Base-by-base conservation (phyloP, 2,329 filamentous ascomycete genomes). In the Verticillium nubilum region DNA sequence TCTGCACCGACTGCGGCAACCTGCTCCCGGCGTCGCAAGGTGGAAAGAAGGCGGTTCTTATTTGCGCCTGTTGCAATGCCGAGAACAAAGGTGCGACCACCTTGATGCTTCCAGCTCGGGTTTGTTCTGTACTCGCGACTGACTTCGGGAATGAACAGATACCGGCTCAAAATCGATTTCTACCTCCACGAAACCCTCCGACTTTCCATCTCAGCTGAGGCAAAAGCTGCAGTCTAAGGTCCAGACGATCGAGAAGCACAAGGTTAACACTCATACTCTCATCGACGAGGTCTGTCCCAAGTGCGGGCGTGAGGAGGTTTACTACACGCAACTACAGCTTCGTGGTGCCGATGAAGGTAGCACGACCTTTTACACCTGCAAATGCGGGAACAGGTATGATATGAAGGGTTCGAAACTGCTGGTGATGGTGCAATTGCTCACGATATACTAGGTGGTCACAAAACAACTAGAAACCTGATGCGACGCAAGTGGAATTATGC, bases 331-430 rank as follows among this genome's bases (percentile, higher is more conserved):
- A 2, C 86, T 92, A 62, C 95, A 99, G 73, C 78, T 97, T 68
- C 88, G 94, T 67, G 88, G 92, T 79, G 95, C 94, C 58, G 95
- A 99, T 73, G 94, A 98, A 85, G 95, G 95, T 62, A 91, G 89
- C 65, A 97, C 94, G 0, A 86, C 97, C 58, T 96, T 97, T 70
- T 97, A 92, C 76, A 88, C 83, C 61, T 97, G 93, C 76, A 86
- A 92, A 60, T 97, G 93, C 72, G 91, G 91, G 61, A 80, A 91
- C 75, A 93, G 90, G 89, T 93, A 84, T 67, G 86, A 74, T 17
- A 57, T 42, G 25, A 33, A 54, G 6, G 27, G 59, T 29, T 19
- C 27, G 28, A 61, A 59, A 7, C 57, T 60, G 54, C 47, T 28
- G 54, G 10, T 17, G n/a, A n/a, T n/a, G n/a, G n/a, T n/a, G n/a